These are phyloP conservation scores for Colletotrichum cordylinicola DNA, from an alignment of 2,329 filamentous ascomycete genomes.

Conservation along the genomic window DNA sequence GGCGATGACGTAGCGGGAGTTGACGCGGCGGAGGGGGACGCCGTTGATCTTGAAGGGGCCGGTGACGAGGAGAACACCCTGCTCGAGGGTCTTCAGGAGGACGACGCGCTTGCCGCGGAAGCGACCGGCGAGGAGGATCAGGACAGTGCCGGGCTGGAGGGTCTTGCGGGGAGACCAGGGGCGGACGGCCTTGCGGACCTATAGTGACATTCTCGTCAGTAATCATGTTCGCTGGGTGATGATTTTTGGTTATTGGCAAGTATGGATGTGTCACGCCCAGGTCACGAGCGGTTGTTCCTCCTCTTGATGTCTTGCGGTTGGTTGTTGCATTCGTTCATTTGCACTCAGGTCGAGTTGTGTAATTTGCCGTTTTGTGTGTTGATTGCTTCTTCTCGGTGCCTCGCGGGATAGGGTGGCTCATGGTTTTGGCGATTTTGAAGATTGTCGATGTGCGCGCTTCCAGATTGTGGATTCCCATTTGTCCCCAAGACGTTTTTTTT, in stretches of 20 bases:
- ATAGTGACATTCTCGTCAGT: conserved; percentile 28
- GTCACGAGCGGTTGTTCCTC: conserved; percentile 7
- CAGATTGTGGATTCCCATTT: neutral
- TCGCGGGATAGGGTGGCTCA: neutral
- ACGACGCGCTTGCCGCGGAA: conserved; percentile 99
- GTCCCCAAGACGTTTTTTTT: neutral
- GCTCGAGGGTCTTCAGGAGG: conserved; percentile 95
- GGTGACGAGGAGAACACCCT: conserved; percentile 98
- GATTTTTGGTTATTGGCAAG: neutral
- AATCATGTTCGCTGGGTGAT: neutral
- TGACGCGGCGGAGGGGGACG: conserved; percentile 94
- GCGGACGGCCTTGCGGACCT: conserved; percentile 95
- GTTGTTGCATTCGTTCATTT: neutral
- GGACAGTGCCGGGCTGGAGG: conserved; percentile 92
- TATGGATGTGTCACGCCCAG: neutral
- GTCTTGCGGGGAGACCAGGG: conserved; percentile 86
- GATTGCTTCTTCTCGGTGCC: neutral
- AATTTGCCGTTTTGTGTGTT: neutral
- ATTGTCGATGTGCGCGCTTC: neutral
- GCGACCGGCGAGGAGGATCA: conserved; percentile 98
- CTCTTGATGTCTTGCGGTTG: neutral
- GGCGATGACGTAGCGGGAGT: conserved; percentile 92
- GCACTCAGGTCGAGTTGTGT: neutral
- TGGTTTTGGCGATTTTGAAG: neutral
- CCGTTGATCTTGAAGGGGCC: conserved; percentile 99